Conservation (phyloP, 1,139 yeast genomes). For the Scheffersomyces illinoinensis region DNA sequence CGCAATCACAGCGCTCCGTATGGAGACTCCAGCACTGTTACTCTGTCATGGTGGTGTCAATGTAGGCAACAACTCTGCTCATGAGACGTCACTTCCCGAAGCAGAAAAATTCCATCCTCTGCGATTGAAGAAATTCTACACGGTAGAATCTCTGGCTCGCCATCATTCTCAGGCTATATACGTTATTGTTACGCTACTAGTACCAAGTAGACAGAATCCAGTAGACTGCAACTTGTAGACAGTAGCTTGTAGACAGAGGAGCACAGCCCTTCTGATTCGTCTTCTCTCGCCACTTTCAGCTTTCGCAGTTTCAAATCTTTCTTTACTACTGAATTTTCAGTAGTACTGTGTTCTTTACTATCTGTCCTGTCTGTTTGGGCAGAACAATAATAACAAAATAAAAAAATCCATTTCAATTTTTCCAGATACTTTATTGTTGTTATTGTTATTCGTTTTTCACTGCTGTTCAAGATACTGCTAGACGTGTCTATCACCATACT, state of each 20-base stretch:
- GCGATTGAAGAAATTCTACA: too few relatives aligned
- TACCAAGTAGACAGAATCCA: not conserved
- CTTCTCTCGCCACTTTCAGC: not conserved
- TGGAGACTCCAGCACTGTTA: too few relatives aligned
- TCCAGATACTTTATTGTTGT: not conserved
- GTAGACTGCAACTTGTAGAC: not conserved
- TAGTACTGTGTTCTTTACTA: not conserved
- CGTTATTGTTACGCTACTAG: too few relatives aligned
- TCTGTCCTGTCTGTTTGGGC: not conserved
- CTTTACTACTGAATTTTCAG: not conserved
- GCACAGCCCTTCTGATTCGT: not conserved
- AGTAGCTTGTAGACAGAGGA: not conserved
- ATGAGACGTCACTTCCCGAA: too few relatives aligned
- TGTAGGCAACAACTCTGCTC: too few relatives aligned
- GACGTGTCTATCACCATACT: not conserved
- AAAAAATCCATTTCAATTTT: not conserved
- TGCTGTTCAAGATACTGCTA: not conserved
- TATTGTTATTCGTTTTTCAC: not conserved
- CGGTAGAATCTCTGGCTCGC: too few relatives aligned
- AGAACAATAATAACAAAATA: not conserved
- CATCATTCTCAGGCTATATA: too few relatives aligned
- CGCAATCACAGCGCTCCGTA: too few relatives aligned
- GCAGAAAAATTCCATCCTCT: too few relatives aligned
- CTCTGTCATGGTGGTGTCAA: too few relatives aligned
- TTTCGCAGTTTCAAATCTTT: not conserved